A percentile compares a stretch with the other conserved stretches of the same genome.
Evolutionary conservation across 176 grass and related monocot genomes (phyloP).

Genomic region (Calamus simplicifolius): DNA sequence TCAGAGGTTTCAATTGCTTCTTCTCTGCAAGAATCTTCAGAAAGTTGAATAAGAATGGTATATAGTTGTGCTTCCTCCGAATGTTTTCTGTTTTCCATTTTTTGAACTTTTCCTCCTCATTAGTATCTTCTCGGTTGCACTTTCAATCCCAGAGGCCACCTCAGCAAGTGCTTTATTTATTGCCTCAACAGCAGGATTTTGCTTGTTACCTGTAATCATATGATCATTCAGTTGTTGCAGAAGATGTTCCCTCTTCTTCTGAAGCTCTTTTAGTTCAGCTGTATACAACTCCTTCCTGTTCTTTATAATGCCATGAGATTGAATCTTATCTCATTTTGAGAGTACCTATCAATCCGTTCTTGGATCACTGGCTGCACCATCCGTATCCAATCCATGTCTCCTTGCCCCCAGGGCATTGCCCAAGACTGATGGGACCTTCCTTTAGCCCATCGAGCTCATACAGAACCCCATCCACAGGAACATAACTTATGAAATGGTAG

Average conservation of each 20-base stretch:
- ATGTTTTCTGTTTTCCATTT: conserved; percentile 96
- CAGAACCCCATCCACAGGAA: conserved; percentile 70
- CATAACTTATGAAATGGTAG: conserved; percentile 91
- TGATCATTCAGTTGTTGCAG: conserved; percentile 50
- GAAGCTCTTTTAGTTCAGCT: conserved; percentile 76
- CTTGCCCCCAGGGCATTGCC: conserved; percentile 54
- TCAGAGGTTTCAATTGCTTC: conserved; percentile 68
- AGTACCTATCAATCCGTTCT: conserved; percentile 49
- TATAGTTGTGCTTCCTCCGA: conserved; percentile 95
- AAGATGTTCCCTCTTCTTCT: conserved; percentile 81
- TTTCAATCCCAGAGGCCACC: conserved; percentile 77
- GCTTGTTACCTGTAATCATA: conserved; percentile 10
- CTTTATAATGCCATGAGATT: conserved; percentile 91
- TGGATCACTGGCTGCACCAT: conserved; percentile 66
- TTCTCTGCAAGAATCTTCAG: conserved; percentile 94
- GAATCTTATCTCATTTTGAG: conserved; percentile 80
- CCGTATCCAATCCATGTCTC: conserved; percentile 62
- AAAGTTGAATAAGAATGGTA: conserved; percentile 92
- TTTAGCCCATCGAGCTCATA: conserved; percentile 97
- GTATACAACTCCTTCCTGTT: conserved; percentile 78
- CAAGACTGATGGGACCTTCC: conserved; percentile 77
- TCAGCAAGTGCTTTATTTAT: conserved; percentile 67
- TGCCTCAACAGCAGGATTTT: conserved; percentile 16
- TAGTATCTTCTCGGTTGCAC: conserved; percentile 88
- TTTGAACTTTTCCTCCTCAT: conserved; percentile 96